Evolutionary conservation across 2,329 filamentous ascomycete genomes (phyloP), one percentile per base, ranked within the genome.

Genomic region (Berkeleyomyces basicola): DNA sequence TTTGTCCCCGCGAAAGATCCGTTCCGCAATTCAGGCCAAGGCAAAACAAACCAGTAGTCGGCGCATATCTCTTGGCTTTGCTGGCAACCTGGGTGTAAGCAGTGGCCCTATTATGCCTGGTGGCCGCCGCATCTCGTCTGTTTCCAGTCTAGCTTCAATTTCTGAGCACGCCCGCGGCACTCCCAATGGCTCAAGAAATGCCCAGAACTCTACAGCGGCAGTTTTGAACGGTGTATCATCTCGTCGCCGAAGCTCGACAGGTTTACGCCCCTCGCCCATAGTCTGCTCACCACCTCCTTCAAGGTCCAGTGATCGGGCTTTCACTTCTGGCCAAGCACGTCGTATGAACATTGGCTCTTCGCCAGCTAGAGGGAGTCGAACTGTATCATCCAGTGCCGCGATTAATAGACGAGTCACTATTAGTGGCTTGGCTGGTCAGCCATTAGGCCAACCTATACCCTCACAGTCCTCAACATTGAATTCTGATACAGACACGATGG

Each of bases 261-360:
- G 74, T 2, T 79, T 82, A 70, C 73, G 78, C 58, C 74, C 78
- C 43, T 79, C 80, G 10, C 80, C 81, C 11, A 75, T 82, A 67
- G 70, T 74, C 42, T 82, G 78, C 70, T 79, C 78, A 43, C 76
- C 80, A 1, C 72, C 74, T 1, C 75, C 78, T 31, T 67, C 51
- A 33, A 49, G 59, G 63, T 14, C 68, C 9, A 64, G 66, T 3
- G 64, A n/a, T 16, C 72, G 70, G 59, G 65, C 69, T 14, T 74
- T 83, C 66, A 82, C 79, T 9, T 72, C 77, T 1, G 79, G 79
- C 1, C 80, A 83, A 68, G 81, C 80, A 31, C 72, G 81, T 61
- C 75, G 81, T 55, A 82, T 83, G 80, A 79, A 81, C 67, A 70
- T 82, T 63, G 75, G 76, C 43, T 62, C 61, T 23, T 62, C 61